These are phyloP conservation scores for Thermothielavioides terrestris DNA, from an alignment of 495 filamentous ascomycete species.

Conservation along the genomic window DNA sequence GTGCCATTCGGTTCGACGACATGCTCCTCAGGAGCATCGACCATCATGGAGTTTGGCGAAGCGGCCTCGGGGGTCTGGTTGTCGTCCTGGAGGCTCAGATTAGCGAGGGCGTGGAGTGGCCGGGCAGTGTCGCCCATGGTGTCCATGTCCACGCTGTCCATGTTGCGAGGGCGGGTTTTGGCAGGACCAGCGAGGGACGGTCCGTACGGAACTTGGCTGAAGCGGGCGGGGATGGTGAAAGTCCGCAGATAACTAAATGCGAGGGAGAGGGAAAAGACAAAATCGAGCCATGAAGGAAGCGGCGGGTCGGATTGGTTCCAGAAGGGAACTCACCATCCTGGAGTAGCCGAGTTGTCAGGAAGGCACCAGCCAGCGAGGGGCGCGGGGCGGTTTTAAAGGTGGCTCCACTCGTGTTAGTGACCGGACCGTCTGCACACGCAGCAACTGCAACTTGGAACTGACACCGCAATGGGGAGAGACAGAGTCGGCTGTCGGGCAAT, in stretches of 20 bases:
- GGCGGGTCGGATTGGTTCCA: neutral
- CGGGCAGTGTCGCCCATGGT: conserved; percentile 13
- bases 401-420: too few relatives aligned
- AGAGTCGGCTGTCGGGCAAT: too few relatives aligned
- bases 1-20: conserved; percentile 48
- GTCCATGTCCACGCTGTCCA: too few relatives aligned
- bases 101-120: conserved; percentile 19
- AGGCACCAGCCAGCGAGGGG: conserved; percentile 1
- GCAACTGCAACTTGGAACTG: too few relatives aligned
- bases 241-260: neutral
- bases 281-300: neutral
- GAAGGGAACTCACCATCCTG: conserved; percentile 10
- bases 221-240: too few relatives aligned
- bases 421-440: too few relatives aligned
- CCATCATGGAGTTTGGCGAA: conserved; percentile 54
- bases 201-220: too few relatives aligned
- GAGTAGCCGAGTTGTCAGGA: neutral
- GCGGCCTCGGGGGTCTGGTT: conserved; percentile 29
- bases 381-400: too few relatives aligned
- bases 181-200: too few relatives aligned
- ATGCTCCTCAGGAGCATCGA: conserved; percentile 64
- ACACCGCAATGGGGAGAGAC: too few relatives aligned
- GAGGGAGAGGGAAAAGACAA: neutral
- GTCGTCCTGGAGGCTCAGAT: conserved; percentile 26
- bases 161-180: neutral